These are phyloP conservation scores for Entonaema liquescens DNA, from an alignment of 495 filamentous ascomycete species.

Conservation along the genomic window DNA sequence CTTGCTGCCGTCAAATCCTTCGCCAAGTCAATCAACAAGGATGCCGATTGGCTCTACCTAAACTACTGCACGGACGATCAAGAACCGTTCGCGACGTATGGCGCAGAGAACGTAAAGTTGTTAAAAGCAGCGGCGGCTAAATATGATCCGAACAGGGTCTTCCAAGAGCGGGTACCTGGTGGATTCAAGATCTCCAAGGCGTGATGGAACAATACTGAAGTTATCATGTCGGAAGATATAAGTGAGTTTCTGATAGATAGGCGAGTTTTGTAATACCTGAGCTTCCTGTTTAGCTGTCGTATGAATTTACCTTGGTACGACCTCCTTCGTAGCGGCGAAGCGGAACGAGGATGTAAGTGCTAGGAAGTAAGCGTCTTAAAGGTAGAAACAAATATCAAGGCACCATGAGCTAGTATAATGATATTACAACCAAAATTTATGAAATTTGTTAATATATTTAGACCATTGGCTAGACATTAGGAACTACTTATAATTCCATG, in stretches of 20 bases:
- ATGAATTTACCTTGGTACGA: neutral
- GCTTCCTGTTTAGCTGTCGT: neutral
- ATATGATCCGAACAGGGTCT: conserved; percentile 60
- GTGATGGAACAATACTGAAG: neutral
- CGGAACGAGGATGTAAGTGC: neutral
- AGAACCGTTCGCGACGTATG: conserved; percentile 58
- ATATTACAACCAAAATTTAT: neutral
- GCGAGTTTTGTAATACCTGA: neutral
- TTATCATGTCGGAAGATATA: neutral
- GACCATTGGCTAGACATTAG: neutral
- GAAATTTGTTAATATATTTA: neutral
- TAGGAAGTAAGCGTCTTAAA: neutral
- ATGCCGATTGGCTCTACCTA: conserved; percentile 38
- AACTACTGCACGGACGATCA: conserved; percentile 56
- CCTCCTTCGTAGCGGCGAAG: neutral
- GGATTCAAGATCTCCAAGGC: conserved; percentile 42
- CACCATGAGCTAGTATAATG: neutral
- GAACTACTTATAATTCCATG: conserved; percentile 49
- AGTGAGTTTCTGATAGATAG: neutral
- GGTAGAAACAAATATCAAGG: neutral
- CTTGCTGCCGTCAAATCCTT: conserved; percentile 14
- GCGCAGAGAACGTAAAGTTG: conserved; percentile 51
- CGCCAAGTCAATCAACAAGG: conserved; percentile 18
- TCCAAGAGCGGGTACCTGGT: conserved; percentile 53
- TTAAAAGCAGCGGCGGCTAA: conserved; percentile 50